These are phyloP conservation scores for Boletus edulis DNA, from an alignment of 768 basidiomycete genomes.

Conservation along the genomic window DNA sequence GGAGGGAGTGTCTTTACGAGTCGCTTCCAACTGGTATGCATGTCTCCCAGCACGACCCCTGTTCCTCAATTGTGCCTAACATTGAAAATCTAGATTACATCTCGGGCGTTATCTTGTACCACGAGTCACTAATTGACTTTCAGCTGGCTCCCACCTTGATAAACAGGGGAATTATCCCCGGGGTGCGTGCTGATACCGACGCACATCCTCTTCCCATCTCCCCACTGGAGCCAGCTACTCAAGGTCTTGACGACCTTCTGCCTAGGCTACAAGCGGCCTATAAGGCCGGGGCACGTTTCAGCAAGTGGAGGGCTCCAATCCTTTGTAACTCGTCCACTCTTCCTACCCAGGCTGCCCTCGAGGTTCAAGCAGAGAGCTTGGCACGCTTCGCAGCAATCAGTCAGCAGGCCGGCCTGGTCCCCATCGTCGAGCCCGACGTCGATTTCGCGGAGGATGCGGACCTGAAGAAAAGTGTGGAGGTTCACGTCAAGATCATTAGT, in stretches of 20 bases:
- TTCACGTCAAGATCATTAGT: constrained; percentile 44
- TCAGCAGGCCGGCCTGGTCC: constrained; percentile 50
- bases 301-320: constrained; percentile 51
- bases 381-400: constrained; percentile 49
- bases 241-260: constrained; percentile 48
- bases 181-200: constrained; percentile 51
- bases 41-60: neutral
- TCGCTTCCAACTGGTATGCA: constrained; percentile 39
- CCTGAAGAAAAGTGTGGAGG: constrained; percentile 42
- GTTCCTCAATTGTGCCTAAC: neutral
- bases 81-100: constrained; percentile 38
- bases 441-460: constrained; percentile 49
- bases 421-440: constrained; percentile 52
- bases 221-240: constrained; percentile 44
- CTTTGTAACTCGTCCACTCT: constrained; percentile 41
- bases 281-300: constrained; percentile 46
- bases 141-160: constrained; percentile 44
- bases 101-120: constrained; percentile 51
- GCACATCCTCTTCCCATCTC: constrained; percentile 44
- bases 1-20: constrained; percentile 45
- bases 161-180: constrained; percentile 45
- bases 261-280: constrained; percentile 41
- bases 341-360: constrained; percentile 41
- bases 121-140: constrained; percentile 49
- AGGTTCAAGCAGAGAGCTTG: constrained; percentile 46